phyloP scores from a whole-genome alignment of 495 filamentous ascomycete species.

The Venustampulla echinocandica region DNA sequence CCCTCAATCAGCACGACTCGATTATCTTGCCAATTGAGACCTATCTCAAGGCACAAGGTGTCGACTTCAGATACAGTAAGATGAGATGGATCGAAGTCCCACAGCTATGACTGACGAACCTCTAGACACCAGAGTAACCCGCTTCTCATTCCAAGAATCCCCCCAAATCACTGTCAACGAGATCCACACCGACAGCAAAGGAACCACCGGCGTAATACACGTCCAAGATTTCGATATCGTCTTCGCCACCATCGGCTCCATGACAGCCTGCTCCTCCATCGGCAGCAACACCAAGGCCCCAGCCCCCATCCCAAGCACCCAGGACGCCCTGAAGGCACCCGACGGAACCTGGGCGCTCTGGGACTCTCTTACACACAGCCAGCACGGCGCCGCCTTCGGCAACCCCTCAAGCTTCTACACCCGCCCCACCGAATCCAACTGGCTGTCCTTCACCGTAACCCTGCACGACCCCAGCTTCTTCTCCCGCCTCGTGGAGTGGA shows the following conservation, averaged over 20 bases:
- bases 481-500: conserved; percentile 21
- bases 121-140: conserved; percentile 10
- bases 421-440: conserved; percentile 24
- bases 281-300: conserved; percentile 14
- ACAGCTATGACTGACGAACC: background rate
- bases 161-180: conserved; percentile 5
- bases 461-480: conserved; percentile 27
- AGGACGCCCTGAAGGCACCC: conserved; percentile 5
- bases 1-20: conserved; percentile 34
- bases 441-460: conserved; percentile 34
- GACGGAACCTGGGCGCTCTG: conserved; percentile 17
- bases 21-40: conserved; percentile 31
- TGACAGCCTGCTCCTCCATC: conserved; percentile 17
- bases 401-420: conserved; percentile 31
- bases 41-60: conserved; percentile 31
- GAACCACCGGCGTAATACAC: conserved; percentile 11
- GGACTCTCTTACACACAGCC: conserved; percentile 12
- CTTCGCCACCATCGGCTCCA: conserved; percentile 21
- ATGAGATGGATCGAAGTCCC: background rate
- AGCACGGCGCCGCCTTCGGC: conserved; percentile 24
- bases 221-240: conserved; percentile 18
- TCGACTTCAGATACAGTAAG: conserved; percentile 36
- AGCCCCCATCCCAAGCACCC: background rate
- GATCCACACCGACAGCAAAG: conserved; percentile 11
- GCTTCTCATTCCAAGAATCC: conserved; percentile 4